Evolutionary conservation across 2,329 filamentous ascomycete genomes (phyloP), one percentile per base, ranked within the genome.

Genomic region (Ilyonectria mors-panacis): DNA sequence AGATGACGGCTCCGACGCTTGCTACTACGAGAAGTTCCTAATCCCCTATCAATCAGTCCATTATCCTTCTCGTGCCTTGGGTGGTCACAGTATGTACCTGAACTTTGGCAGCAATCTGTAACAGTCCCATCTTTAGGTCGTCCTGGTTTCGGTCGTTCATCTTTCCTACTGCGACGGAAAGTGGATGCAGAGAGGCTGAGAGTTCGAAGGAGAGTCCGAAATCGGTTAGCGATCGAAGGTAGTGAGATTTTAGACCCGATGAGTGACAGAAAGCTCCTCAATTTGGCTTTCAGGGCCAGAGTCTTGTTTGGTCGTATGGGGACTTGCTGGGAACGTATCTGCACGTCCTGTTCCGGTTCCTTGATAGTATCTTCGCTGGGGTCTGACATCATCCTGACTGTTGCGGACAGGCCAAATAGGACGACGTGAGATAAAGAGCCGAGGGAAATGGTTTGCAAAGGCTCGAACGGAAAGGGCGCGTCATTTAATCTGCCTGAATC

Each of bases 71-170:
- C 2, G 13, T 42, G 2, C 4, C 17, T 42, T 42, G 13, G 19
- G 3, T 1, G 44, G 10, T 21, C 54, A 39, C 37, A 56, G 1
- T n/a, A 56, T 33, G 7, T 30, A 66, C 66, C 48, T 68, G 66
- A 15, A 65, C 17, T n/a, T 68, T 68, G 1, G 63, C 63, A 5
- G 54, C 47, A 8, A 66, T 35, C 48, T 68, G 66, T 3, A 68
- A 35, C 2, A 60, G 8, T 7, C 51, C 66, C 4, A 68, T 6
- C 42, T 64, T 68, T 5, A 63, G 17, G 3, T 50, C 28, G 23
- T 66, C 53, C n/a, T 48, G 48, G 21, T 42, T 61, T 65, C 1
- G 57, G 57, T 17, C 54, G 62, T n/a, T 64, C 55, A 54, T 57
- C 51, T 5, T 65, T 33, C 26, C 26, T n/a, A 3, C 33, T 39